phyloP scores from a whole-genome alignment of 2,329 filamentous ascomycete species.

The Fusarium sarcochroum region DNA sequence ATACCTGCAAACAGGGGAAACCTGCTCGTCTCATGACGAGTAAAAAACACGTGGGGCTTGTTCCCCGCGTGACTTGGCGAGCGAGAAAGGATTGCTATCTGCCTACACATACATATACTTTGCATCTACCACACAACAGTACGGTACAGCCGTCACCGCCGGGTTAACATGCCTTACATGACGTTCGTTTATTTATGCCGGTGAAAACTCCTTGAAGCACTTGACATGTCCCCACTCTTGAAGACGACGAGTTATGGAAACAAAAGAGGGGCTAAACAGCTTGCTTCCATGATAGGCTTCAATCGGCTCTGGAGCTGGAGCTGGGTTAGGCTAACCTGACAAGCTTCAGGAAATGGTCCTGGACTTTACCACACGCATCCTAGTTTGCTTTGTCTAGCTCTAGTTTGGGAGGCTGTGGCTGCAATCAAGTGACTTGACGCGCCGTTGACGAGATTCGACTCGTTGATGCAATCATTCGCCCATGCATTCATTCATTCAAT shows the following conservation, averaged over 20 bases:
- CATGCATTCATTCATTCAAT: conserved; percentile 2
- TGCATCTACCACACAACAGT: background rate
- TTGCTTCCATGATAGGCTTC: conserved; percentile 30
- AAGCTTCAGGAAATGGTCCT: conserved; percentile 33
- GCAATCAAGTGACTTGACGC: conserved; percentile 48
- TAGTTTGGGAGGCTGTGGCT: conserved; percentile 25
- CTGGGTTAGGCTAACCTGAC: conserved; percentile 16
- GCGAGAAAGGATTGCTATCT: conserved; percentile 6
- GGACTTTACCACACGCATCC: conserved; percentile 39
- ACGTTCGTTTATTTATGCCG: background rate
- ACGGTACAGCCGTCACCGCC: conserved; percentile 31
- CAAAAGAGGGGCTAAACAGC: conserved; percentile 1
- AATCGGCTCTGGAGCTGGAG: conserved; percentile 1
- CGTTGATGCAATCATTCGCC: conserved; percentile 28
- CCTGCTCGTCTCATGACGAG: conserved; percentile 41
- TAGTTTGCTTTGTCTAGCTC: conserved; percentile 23
- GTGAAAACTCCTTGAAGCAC: conserved; percentile 22
- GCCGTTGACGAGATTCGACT: conserved; percentile 38
- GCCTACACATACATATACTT: background rate
- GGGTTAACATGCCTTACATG: background rate
- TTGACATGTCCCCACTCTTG: conserved; percentile 14
- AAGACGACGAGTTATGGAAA: conserved; percentile 4
- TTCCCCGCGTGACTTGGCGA: conserved; percentile 15
- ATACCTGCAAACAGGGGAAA: conserved; percentile 12
- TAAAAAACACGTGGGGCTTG: conserved; percentile 32